phyloP scores from a whole-genome alignment of 2,329 filamentous ascomycete species.

The Coniochaeta prunicola region DNA sequence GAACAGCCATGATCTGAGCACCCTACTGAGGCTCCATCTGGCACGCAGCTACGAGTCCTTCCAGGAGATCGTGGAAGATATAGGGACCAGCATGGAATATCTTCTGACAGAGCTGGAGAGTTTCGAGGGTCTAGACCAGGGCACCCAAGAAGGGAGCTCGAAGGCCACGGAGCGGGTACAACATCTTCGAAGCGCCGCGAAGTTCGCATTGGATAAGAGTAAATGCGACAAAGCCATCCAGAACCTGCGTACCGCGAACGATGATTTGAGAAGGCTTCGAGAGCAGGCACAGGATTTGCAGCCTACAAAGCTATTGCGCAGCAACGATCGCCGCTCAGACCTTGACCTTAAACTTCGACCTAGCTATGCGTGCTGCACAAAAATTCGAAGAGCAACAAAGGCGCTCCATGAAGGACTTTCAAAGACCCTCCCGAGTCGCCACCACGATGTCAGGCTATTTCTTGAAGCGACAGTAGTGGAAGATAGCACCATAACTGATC shows the following conservation, averaged over 20 bases:
- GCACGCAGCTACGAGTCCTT: neutral
- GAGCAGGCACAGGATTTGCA: neutral
- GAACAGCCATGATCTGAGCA: neutral
- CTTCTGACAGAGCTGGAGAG: neutral
- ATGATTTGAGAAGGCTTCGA: neutral
- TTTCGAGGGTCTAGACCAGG: neutral
- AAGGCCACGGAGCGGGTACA: neutral
- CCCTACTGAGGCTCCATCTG: neutral
- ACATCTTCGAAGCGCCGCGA: neutral
- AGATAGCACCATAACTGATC: neutral
- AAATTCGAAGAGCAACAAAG: neutral
- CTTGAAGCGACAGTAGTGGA: neutral
- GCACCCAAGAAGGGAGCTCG: neutral
- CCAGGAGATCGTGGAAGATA: neutral
- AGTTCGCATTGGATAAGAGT: neutral
- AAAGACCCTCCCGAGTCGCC: neutral
- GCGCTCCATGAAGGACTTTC: neutral
- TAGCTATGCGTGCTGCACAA: neutral
- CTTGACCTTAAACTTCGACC: neutral
- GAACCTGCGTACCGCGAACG: neutral
- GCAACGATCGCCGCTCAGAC: neutral
- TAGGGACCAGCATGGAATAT: neutral
- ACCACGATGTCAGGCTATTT: neutral
- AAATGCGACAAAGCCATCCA: conserved; percentile 1
- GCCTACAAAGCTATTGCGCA: neutral